Percentiles rank a stretch among this genome's conserved stretches.
These are phyloP conservation scores for Spongispora temasekensis DNA, from an alignment of 1,284 basidiomycete species.

Conservation along the genomic window DNA sequence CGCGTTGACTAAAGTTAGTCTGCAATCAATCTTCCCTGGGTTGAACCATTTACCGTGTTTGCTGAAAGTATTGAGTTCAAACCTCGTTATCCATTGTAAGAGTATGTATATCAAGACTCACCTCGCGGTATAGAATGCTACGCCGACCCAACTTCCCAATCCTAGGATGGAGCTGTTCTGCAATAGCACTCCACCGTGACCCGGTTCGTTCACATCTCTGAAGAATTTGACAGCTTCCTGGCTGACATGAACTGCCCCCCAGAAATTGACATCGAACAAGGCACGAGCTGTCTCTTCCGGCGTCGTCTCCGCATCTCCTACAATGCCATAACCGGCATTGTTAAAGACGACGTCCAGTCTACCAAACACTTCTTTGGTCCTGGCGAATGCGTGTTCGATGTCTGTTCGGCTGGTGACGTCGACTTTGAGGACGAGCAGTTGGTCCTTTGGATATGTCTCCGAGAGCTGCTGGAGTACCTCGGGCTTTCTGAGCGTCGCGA, in stretches of 20 bases:
- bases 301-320: conserved; percentile 16
- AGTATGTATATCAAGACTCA: too few species aligned
- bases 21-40: background rate
- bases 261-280: conserved; percentile 29
- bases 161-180: conserved; percentile 14
- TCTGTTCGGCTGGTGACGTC: conserved; percentile 13
- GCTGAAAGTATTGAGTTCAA: background rate
- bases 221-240: conserved; percentile 19
- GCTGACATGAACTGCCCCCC: conserved; percentile 18
- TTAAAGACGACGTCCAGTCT: conserved; percentile 20
- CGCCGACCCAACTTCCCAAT: conserved; percentile 5
- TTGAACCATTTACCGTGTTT: conserved; percentile 8
- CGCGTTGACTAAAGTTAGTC: background rate
- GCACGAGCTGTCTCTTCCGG: conserved; percentile 2
- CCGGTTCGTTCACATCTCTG: conserved; percentile 16
- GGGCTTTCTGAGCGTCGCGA: conserved; percentile 9
- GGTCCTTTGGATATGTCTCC: background rate
- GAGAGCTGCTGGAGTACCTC: conserved; percentile 4
- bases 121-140: conserved; percentile 11
- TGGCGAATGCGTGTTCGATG: conserved; percentile 9
- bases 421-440: conserved; percentile 12
- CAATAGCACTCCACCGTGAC: conserved; percentile 9
- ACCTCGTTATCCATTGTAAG: background rate
- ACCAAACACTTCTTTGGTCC: conserved; percentile 9
- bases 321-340: conserved; percentile 9